Conservation (phyloP, 2,329 filamentous ascomycete species). For the Epichloe typhina region DNA sequence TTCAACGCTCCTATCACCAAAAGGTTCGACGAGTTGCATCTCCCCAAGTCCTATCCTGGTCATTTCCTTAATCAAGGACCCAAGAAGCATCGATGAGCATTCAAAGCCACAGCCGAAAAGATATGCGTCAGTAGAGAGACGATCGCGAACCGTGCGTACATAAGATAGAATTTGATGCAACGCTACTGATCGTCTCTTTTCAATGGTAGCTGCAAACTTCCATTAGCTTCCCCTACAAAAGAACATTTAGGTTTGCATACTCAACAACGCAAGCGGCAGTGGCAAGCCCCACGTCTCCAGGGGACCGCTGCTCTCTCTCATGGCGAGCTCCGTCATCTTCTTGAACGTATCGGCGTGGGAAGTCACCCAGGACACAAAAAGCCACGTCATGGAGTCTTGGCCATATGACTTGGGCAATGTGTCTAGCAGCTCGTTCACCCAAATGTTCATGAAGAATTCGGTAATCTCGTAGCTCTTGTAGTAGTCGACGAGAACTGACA, state of each 20-base stretch:
- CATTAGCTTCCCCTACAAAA: not conserved
- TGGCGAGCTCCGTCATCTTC: not conserved
- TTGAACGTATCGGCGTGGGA: not conserved
- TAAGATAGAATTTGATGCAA: accelerated
- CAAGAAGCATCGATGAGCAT: not conserved
- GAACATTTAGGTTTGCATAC: not conserved
- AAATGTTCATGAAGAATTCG: slow-evolving; percentile 17
- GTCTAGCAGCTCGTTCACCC: not conserved
- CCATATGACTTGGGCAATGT: not conserved
- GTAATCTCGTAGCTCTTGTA: slow-evolving; percentile 29
- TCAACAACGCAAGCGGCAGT: not conserved
- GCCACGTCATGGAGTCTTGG: not conserved
- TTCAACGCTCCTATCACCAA: not conserved
- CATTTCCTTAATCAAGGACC: not conserved
- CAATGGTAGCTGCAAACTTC: not conserved
- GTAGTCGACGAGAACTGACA: slow-evolving; percentile 29
- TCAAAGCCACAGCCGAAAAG: not conserved
- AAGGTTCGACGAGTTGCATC: not conserved
- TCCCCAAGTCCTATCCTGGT: not conserved
- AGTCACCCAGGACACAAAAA: not conserved
- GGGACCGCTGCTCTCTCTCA: not conserved
- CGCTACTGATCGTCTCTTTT: not conserved
- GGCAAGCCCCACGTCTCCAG: not conserved
- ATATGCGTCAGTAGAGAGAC: not conserved
- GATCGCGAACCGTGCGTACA: not conserved